Percentiles rank a stretch among this genome's conserved stretches.
Evolutionary conservation across 2,329 filamentous ascomycete genomes (phyloP).

Genomic region (Paraconiothyrium brasiliense): DNA sequence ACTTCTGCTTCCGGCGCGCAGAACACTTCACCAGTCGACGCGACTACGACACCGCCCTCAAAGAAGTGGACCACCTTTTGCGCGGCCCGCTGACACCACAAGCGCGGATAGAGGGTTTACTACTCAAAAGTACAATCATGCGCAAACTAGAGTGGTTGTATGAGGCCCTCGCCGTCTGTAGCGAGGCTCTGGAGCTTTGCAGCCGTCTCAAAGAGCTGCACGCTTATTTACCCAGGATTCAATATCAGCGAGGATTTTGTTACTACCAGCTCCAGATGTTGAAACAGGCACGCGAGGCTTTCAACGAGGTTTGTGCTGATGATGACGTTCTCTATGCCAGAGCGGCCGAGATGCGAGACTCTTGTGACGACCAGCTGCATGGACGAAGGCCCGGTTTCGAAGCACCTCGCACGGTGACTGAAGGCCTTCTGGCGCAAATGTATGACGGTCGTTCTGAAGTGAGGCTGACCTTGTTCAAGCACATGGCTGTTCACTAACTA

Average conservation of each 20-base stretch:
- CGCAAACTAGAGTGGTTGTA: constrained; percentile 35
- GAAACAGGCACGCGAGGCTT: constrained; percentile 33
- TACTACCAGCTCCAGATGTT: constrained; percentile 36
- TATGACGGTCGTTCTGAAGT: constrained; percentile 27
- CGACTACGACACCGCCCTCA: constrained; percentile 36
- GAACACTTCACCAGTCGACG: constrained; percentile 28
- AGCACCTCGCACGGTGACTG: constrained; percentile 33
- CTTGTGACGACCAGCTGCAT: constrained; percentile 33
- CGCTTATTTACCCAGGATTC: constrained; percentile 34
- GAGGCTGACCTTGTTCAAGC: neutral
- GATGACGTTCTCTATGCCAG: constrained; percentile 22
- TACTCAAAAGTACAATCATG: constrained; percentile 42
- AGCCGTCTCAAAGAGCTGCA: constrained; percentile 32
- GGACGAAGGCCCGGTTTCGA: constrained; percentile 42
- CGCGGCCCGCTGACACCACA: constrained; percentile 36
- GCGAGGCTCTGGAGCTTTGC: constrained; percentile 43
- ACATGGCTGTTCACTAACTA: constrained; percentile 11
- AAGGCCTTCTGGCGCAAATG: constrained; percentile 30
- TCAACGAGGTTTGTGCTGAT: constrained; percentile 22
- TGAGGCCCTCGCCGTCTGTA: constrained; percentile 43
- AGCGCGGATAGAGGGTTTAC: constrained; percentile 37
- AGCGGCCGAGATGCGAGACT: constrained; percentile 26
- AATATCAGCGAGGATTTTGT: constrained; percentile 37
- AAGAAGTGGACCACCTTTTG: constrained; percentile 37
- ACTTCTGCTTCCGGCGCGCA: constrained; percentile 30